Percentiles rank a stretch among this genome's conserved stretches.
These are phyloP conservation scores for Fusarium fujikuroi DNA, from an alignment of 2,329 filamentous ascomycete species.

Conservation along the genomic window DNA sequence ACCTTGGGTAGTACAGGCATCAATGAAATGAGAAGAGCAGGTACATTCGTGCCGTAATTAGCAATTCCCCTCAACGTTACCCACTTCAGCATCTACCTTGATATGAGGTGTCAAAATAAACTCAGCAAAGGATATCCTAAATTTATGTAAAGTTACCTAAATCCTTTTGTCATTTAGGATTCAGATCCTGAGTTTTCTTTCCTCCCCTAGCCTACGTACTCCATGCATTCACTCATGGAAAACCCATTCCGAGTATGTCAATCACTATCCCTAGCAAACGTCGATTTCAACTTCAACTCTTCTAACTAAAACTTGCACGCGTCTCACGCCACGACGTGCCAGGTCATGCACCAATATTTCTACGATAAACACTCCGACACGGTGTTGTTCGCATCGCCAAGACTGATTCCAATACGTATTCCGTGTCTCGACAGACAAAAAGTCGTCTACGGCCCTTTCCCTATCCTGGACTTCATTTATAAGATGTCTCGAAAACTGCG, in stretches of 20 bases:
- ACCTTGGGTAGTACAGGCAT: background rate
- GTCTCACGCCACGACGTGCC: conserved; percentile 14
- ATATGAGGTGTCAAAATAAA: no score
- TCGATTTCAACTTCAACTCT: background rate
- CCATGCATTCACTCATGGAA: background rate
- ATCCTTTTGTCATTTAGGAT: no score
- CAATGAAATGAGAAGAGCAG: background rate
- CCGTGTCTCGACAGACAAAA: background rate
- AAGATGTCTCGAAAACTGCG: background rate
- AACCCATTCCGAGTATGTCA: background rate
- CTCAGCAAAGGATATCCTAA: no score
- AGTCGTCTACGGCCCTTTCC: background rate
- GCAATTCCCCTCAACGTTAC: background rate
- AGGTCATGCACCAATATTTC: conserved; percentile 26
- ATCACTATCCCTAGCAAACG: background rate
- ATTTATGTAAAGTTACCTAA: no score
- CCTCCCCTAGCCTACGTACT: background rate
- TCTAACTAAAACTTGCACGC: conserved; percentile 23
- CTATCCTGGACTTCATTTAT: background rate
- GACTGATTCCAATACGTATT: background rate
- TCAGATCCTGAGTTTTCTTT: no score
- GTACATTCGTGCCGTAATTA: background rate
- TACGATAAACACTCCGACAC: conserved; percentile 6
- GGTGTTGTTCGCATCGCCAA: conserved; percentile 23
- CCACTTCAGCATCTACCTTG: background rate